These are phyloP conservation scores for Eucalyptus brandiana DNA, from an alignment of 345 rosid species.

Conservation along the genomic window DNA sequence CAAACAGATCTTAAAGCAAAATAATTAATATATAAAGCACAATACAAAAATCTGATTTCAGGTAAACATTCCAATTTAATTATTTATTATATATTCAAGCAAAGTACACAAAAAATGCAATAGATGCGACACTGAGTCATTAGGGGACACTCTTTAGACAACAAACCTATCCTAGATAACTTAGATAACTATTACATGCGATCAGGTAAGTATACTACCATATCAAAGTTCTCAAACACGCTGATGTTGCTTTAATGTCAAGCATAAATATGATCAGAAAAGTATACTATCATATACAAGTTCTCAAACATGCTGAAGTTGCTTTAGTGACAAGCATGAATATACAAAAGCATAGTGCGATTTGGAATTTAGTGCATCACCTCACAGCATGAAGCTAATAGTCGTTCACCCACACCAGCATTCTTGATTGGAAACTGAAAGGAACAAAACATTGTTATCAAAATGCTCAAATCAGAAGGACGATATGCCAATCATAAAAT, in stretches of 20 bases:
- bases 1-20: background rate
- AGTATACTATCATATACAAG: background rate
- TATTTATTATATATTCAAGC: background rate
- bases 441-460: background rate
- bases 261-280: background rate
- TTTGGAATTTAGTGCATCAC: slow-evolving; percentile 17
- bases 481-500: background rate
- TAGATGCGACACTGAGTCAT: background rate
- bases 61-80: background rate
- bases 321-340: background rate
- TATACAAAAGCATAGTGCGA: background rate
- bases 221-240: background rate
- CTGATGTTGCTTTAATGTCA: background rate
- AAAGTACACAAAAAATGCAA: background rate
- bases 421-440: slow-evolving; percentile 27
- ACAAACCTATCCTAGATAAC: background rate
- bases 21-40: background rate
- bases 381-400: slow-evolving; percentile 74
- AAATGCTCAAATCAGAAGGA: background rate
- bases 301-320: background rate
- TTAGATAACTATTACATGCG: background rate
- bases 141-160: background rate
- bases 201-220: background rate
- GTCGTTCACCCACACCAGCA: slow-evolving; percentile 55
- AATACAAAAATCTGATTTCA: background rate